Conservation (phyloP, 1,139 yeast species). For the Lodderomyces beijingensis region DNA sequence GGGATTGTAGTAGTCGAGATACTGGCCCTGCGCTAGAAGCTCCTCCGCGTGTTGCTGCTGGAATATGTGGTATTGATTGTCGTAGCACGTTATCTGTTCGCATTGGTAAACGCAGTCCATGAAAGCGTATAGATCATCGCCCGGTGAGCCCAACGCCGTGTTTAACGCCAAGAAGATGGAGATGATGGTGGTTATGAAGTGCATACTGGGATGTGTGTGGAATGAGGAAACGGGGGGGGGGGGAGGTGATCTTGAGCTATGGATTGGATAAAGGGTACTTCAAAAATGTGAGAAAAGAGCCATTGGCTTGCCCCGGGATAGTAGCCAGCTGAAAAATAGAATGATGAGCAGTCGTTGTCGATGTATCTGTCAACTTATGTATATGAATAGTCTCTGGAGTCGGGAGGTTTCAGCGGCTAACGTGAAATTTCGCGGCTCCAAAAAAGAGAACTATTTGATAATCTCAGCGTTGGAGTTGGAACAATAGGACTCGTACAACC, state of each 20-base stretch:
- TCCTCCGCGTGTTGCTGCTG: slow-evolving; percentile 20
- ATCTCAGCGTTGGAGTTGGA: no score
- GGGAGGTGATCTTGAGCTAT: background rate
- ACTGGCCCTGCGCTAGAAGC: slow-evolving; percentile 12
- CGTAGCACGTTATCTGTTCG: slow-evolving; percentile 36
- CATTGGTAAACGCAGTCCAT: slow-evolving; percentile 64
- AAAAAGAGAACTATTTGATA: no score
- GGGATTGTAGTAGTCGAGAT: slow-evolving; percentile 27
- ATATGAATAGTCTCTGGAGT: no score
- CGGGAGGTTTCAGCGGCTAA: no score
- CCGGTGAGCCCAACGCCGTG: slow-evolving; percentile 59
- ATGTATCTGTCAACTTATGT: no score
- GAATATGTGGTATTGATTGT: slow-evolving; percentile 24
- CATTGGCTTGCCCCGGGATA: no score
- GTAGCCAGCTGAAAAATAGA: no score
- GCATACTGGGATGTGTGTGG: background rate
- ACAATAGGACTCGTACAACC: no score
- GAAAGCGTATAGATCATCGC: slow-evolving; percentile 74
- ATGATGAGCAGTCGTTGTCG: no score
- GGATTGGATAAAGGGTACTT: background rate
- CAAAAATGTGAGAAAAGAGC: no score
- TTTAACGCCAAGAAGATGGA: no score
- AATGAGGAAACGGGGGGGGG: background rate
- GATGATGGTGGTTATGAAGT: background rate
- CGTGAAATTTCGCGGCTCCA: no score